A percentile compares a stretch with the other conserved stretches of the same genome.
Evolutionary conservation across 441 rosid genomes (phyloP).

Genomic region (Eutrema salsugineum): DNA sequence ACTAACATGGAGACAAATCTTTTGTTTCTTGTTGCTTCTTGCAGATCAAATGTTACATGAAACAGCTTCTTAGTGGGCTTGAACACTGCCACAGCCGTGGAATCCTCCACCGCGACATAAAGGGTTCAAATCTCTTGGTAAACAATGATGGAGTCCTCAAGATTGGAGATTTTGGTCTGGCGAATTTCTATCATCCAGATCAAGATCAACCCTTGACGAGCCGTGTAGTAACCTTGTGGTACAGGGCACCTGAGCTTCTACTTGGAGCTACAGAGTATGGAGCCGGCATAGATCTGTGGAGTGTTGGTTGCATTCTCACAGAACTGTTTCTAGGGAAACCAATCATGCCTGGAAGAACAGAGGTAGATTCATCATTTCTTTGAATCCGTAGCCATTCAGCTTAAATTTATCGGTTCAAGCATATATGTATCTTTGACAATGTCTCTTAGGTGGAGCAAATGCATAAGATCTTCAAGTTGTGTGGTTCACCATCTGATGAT

Average conservation of each 20-base stretch:
- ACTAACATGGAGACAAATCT: neutral
- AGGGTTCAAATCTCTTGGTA: conserved; percentile 84
- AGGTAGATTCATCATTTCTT: conserved; percentile 37
- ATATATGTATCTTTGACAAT: neutral
- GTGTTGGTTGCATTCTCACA: conserved; percentile 85
- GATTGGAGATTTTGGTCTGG: conserved; percentile 91
- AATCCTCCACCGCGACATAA: conserved; percentile 87
- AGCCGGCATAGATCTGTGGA: conserved; percentile 85
- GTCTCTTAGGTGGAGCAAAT: conserved; percentile 81
- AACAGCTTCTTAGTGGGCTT: conserved; percentile 79
- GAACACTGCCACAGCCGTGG: conserved; percentile 85
- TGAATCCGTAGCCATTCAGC: neutral
- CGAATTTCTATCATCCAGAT: conserved; percentile 55
- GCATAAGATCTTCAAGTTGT: conserved; percentile 93
- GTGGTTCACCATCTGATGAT: conserved; percentile 78
- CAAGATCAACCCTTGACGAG: conserved; percentile 75
- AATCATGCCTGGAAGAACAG: conserved; percentile 98
- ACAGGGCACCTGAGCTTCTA: conserved; percentile 94
- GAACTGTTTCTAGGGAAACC: conserved; percentile 84
- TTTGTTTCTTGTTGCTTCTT: neutral
- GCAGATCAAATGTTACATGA: conserved; percentile 89
- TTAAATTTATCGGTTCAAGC: neutral
- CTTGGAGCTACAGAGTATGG: conserved; percentile 92
- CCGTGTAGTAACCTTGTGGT: conserved; percentile 97
- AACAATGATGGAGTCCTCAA: conserved; percentile 74